These are phyloP conservation scores for Monotropa hypopitys DNA, from an alignment of 179 eudicot species.

Conservation along the genomic window DNA sequence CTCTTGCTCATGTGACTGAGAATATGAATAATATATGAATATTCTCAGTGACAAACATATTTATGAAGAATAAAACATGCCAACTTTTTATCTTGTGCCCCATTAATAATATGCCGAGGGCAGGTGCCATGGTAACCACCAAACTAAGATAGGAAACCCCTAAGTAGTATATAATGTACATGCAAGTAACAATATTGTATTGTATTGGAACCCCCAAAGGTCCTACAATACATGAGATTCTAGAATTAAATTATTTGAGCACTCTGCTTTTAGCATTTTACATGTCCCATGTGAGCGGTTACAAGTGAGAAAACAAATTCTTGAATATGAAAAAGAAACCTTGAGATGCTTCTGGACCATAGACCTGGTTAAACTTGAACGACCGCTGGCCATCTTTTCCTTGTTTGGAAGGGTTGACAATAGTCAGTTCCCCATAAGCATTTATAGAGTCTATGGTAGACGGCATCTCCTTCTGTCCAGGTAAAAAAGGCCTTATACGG, in stretches of 20 bases:
- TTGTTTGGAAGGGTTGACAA: constrained; percentile 55
- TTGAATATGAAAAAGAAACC: constrained; percentile 33
- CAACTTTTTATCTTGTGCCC: neutral
- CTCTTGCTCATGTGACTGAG: neutral
- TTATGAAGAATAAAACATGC: neutral
- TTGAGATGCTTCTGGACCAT: constrained; percentile 67
- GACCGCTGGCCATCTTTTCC: constrained; percentile 62
- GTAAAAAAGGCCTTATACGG: constrained; percentile 75
- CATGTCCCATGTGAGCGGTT: neutral
- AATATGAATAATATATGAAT: too few species aligned
- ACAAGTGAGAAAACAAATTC: neutral
- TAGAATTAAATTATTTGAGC: neutral
- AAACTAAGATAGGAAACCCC: neutral
- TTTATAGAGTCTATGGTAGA: constrained; percentile 55
- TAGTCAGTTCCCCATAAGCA: constrained; percentile 63
- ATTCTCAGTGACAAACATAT: neutral
- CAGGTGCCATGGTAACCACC: neutral
- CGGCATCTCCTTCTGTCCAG: constrained; percentile 43
- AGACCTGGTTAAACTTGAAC: constrained; percentile 87
- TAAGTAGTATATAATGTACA: neutral
- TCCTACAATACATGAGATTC: neutral
- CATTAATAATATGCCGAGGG: neutral
- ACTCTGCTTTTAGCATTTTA: neutral
- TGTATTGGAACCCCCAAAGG: neutral
- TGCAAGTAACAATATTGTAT: neutral